Percentiles rank a stretch among this genome's conserved stretches.
Evolutionary conservation across 148 eudicot species (phyloP).

Genomic region (Diospyros kaki): DNA sequence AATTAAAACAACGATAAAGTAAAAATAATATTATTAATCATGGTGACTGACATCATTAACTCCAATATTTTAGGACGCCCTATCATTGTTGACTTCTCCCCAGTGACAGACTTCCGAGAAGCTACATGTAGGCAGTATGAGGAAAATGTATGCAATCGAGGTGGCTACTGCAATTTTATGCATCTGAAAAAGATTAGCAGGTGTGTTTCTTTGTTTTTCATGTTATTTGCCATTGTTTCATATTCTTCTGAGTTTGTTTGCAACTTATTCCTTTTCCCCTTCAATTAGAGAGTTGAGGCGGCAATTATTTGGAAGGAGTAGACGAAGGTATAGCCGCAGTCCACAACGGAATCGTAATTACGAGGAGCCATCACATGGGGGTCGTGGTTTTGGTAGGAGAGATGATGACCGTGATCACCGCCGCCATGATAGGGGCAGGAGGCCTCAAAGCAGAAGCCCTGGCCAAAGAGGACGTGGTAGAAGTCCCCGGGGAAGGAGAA

Average conservation of each 20-base stretch:
- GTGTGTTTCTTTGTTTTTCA: slow-evolving; percentile 27
- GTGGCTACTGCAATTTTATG: slow-evolving; percentile 97
- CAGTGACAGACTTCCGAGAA: slow-evolving; percentile 94
- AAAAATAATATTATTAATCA: neutral
- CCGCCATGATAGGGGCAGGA: slow-evolving; percentile 62
- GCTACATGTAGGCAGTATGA: slow-evolving; percentile 95
- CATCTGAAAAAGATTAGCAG: slow-evolving; percentile 92
- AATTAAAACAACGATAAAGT: neutral
- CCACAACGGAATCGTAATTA: slow-evolving; percentile 55
- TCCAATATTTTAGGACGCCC: slow-evolving; percentile 54
- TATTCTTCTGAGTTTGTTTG: neutral
- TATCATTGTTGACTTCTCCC: slow-evolving; percentile 91
- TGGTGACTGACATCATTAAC: neutral
- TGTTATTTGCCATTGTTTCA: neutral
- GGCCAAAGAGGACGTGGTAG: slow-evolving; percentile 83
- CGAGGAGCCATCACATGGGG: slow-evolving; percentile 64
- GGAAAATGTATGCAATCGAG: slow-evolving; percentile 85
- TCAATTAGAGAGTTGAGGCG: slow-evolving; percentile 70
- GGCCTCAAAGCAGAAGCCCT: slow-evolving; percentile 89
- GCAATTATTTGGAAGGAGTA: slow-evolving; percentile 70
- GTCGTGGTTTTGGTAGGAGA: slow-evolving; percentile 81
- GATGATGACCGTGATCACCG: slow-evolving; percentile 64
- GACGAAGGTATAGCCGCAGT: slow-evolving; percentile 67
- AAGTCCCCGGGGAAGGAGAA: slow-evolving; percentile 81
- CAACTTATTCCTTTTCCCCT: neutral